Evolutionary conservation across 495 filamentous ascomycete species (phyloP).

Genomic region (Penicillium salamii): DNA sequence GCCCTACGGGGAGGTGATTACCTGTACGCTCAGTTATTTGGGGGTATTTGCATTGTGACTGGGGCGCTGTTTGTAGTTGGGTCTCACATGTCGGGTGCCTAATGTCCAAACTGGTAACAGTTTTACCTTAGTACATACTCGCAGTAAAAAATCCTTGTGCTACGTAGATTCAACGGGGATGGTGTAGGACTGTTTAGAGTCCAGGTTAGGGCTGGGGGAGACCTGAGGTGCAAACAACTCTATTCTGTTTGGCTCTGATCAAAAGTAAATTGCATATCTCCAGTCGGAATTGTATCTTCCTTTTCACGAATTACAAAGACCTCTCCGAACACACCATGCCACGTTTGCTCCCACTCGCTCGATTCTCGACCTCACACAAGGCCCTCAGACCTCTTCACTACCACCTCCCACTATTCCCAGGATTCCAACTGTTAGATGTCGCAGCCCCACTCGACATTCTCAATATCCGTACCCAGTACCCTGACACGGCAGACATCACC

Average conservation of each 20-base stretch:
- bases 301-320: too few species aligned
- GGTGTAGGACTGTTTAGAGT: too few species aligned
- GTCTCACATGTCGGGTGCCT: constrained; percentile 8
- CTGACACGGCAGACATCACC: constrained; percentile 4
- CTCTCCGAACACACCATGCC: not conserved
- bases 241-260: too few species aligned
- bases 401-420: constrained; percentile 9
- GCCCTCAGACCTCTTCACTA: constrained; percentile 4
- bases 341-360: not conserved
- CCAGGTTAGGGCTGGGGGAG: too few species aligned
- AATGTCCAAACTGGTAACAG: too few species aligned
- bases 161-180: too few species aligned
- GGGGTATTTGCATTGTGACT: constrained; percentile 6
- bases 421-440: constrained; percentile 6
- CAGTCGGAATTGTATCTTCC: too few species aligned
- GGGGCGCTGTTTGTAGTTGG: constrained; percentile 5
- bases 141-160: too few species aligned
- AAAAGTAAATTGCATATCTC: too few species aligned
- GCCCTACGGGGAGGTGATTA: constrained; percentile 5
- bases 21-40: constrained; percentile 5
- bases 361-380: not conserved
- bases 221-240: too few species aligned
- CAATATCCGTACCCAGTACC: constrained; percentile 2
- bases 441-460: constrained; percentile 8
- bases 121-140: too few species aligned